These are phyloP conservation scores for Lachancea dasiensis DNA, from an alignment of 805 yeast genomes.

Conservation along the genomic window DNA sequence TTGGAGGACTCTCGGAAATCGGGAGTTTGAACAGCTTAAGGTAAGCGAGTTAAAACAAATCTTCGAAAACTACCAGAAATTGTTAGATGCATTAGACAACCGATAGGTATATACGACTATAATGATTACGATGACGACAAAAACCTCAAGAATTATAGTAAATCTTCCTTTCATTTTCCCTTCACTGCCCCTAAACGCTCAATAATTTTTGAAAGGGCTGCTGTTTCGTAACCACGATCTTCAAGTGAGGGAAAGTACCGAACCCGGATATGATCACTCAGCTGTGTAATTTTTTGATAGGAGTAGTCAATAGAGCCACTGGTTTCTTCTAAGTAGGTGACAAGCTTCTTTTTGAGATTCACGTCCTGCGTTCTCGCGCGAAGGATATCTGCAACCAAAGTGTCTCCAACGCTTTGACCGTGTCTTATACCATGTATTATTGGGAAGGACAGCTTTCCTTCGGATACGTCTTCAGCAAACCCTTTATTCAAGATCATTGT, in stretches of 20 bases:
- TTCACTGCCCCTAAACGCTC: conserved; percentile 13
- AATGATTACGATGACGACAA: conserved; percentile 1
- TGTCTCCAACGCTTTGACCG: conserved; percentile 34
- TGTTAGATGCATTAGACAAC: conserved; percentile 9
- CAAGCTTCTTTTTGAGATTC: conserved; percentile 45
- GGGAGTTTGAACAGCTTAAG: conserved; percentile 28
- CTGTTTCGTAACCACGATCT: conserved; percentile 6
- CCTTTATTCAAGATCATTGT: conserved; percentile 59
- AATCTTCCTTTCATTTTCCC: too few relatives aligned
- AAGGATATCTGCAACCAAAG: conserved; percentile 42
- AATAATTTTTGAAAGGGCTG: conserved; percentile 12
- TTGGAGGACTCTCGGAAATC: conserved; percentile 21
- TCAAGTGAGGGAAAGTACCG: conserved; percentile 18
- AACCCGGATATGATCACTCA: conserved; percentile 18
- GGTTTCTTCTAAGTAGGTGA: conserved; percentile 39
- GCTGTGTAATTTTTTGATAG: conserved; percentile 15
- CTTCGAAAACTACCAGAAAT: conserved; percentile 28
- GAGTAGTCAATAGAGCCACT: conserved; percentile 28
- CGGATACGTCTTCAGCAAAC: conserved; percentile 77
- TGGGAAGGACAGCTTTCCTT: conserved; percentile 86
- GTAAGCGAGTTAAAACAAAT: conserved; percentile 24
- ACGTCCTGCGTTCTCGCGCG: conserved; percentile 46
- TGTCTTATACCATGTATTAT: conserved; percentile 57
- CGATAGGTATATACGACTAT: conserved; percentile 1
- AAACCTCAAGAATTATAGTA: too few relatives aligned